These are phyloP conservation scores for Inosperma sp. DNA, from an alignment of 768 basidiomycete species.

Conservation along the genomic window DNA sequence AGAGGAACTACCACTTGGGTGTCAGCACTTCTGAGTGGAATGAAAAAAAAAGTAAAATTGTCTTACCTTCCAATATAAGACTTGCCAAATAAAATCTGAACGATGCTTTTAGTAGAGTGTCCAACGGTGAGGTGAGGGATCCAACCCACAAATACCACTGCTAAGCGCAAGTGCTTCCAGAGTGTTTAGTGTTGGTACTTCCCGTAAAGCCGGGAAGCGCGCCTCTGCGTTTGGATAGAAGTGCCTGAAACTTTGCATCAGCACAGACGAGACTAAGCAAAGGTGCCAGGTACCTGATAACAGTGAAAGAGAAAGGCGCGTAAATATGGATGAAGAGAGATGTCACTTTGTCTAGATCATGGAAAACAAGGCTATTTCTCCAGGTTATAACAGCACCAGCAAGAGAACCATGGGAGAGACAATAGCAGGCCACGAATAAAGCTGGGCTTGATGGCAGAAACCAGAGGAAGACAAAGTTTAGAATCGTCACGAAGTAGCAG, in stretches of 20 bases:
- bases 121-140: not conserved
- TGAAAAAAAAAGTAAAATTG: slow-evolving; percentile 2
- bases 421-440: slow-evolving; percentile 90
- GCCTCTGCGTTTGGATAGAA: slow-evolving; percentile 75
- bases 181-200: slow-evolving; percentile 69
- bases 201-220: slow-evolving; percentile 80
- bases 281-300: slow-evolving; percentile 62
- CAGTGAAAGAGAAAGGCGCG: slow-evolving; percentile 84
- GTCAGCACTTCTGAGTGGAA: slow-evolving; percentile 2
- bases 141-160: slow-evolving; percentile 72
- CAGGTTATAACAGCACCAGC: slow-evolving; percentile 96
- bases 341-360: slow-evolving; percentile 94
- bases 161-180: slow-evolving; percentile 70
- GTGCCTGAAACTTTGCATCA: slow-evolving; percentile 51
- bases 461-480: slow-evolving; percentile 93
- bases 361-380: slow-evolving; percentile 98
- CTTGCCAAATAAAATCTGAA: slow-evolving; percentile 88
- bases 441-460: slow-evolving; percentile 69
- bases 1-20: slow-evolving; percentile 55
- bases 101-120: slow-evolving; percentile 15
- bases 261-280: not conserved
- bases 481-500: slow-evolving; percentile 90
- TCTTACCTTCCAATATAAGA: slow-evolving; percentile 84
- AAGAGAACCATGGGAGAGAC: slow-evolving; percentile 84
- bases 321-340: slow-evolving; percentile 95